These are phyloP conservation scores for Leccinum truebloodii DNA, from an alignment of 768 basidiomycete genomes.

Conservation along the genomic window DNA sequence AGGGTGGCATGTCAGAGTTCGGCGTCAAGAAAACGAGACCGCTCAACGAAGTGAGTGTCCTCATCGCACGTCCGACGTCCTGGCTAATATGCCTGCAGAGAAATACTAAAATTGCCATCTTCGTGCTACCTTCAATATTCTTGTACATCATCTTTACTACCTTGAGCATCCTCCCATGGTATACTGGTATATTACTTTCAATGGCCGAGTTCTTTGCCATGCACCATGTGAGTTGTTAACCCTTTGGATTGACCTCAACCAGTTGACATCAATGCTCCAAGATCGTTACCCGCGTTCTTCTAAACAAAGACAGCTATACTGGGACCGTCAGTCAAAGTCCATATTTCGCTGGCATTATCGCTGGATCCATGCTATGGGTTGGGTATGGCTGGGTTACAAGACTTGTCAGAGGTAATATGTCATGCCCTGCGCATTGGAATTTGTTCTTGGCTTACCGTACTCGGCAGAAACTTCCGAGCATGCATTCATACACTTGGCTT, in stretches of 20 bases:
- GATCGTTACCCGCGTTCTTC: constrained; percentile 83
- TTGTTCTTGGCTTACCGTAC: neutral
- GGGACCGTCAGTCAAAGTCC: constrained; percentile 85
- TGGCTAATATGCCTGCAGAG: constrained; percentile 43
- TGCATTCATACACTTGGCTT: constrained; percentile 72
- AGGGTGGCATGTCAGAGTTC: constrained; percentile 80
- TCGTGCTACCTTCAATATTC: constrained; percentile 74
- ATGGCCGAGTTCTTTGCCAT: constrained; percentile 88
- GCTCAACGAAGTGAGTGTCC: constrained; percentile 65
- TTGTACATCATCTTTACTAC: constrained; percentile 86
- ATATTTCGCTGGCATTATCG: constrained; percentile 92
- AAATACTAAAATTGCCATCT: constrained; percentile 80
- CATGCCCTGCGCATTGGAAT: neutral
- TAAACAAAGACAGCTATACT: constrained; percentile 80
- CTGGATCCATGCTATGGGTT: constrained; percentile 84
- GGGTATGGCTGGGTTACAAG: constrained; percentile 78
- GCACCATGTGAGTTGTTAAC: constrained; percentile 77
- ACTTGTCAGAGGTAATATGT: constrained; percentile 63
- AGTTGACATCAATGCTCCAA: constrained; percentile 30
- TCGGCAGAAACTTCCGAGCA: constrained; percentile 72
- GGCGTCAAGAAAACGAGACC: constrained; percentile 66
- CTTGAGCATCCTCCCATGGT: constrained; percentile 84
- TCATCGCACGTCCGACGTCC: neutral
- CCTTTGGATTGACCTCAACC: neutral
- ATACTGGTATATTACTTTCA: constrained; percentile 80